A percentile compares a stretch with the other conserved stretches of the same genome.
Evolutionary conservation across 441 rosid species (phyloP).

Genomic region (Gossypium aridum): DNA sequence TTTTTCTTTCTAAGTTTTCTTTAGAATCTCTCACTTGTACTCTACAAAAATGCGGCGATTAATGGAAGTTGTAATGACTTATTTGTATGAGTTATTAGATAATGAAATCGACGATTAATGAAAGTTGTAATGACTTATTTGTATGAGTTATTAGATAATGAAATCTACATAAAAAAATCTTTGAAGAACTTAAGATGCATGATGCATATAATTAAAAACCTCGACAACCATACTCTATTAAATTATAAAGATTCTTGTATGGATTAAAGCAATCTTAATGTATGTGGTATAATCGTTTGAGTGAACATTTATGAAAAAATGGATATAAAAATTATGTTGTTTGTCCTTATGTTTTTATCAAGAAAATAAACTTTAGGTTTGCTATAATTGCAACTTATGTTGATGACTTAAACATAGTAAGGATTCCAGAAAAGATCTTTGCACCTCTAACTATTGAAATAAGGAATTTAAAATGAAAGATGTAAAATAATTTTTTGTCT

Average conservation of each 20-base stretch:
- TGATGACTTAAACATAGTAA: too few species aligned
- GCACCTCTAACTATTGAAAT: too few species aligned
- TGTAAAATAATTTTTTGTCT: too few species aligned
- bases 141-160: not conserved
- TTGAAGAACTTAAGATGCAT: not conserved
- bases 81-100: not conserved
- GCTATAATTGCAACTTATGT: too few species aligned
- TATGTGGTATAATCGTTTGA: not conserved
- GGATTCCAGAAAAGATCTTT: too few species aligned
- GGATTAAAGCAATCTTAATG: not conserved
- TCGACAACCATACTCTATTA: not conserved
- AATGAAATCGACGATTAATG: not conserved
- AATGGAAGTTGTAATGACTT: not conserved
- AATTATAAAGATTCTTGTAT: not conserved
- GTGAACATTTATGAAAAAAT: not conserved
- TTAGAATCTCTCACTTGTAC: too few species aligned
- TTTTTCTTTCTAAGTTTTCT: too few species aligned
- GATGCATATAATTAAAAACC: not conserved
- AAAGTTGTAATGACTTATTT: not conserved
- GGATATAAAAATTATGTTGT: not conserved
- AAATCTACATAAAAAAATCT: not conserved
- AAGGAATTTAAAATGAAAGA: too few species aligned
- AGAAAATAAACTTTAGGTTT: too few species aligned
- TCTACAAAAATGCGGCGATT: not conserved
- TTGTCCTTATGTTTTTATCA: not conserved